Conservation (phyloP, 2,329 filamentous ascomycete genomes). For the Tolypocladium nubicola region DNA sequence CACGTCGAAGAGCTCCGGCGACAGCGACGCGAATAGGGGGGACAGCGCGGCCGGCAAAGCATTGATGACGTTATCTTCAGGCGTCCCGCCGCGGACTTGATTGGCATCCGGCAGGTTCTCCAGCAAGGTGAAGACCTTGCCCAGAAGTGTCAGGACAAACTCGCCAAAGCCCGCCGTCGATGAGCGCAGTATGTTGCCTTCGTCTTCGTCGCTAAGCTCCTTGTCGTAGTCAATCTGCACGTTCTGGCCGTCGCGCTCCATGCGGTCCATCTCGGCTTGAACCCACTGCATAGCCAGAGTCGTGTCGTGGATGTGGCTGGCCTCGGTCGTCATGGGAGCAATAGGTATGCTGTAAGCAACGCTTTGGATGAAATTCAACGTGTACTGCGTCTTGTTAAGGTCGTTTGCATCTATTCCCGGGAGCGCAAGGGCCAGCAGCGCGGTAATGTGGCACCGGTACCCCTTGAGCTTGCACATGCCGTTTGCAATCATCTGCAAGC, state of each 20-base stretch:
- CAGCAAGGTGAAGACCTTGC: conserved; percentile 87
- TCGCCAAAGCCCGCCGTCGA: conserved; percentile 91
- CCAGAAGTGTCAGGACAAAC: conserved; percentile 82
- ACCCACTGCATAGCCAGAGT: conserved; percentile 86
- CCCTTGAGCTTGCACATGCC: conserved; percentile 89
- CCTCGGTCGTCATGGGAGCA: conserved; percentile 54
- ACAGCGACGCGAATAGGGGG: conserved; percentile 81
- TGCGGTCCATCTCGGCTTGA: conserved; percentile 82
- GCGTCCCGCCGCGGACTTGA: conserved; percentile 77
- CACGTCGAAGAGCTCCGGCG: conserved; percentile 86
- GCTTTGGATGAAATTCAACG: conserved; percentile 87
- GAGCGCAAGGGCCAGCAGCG: conserved; percentile 79
- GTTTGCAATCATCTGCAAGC: conserved; percentile 83
- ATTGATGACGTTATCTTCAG: conserved; percentile 95
- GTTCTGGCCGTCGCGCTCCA: conserved; percentile 79
- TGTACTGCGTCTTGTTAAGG: conserved; percentile 90
- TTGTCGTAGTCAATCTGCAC: conserved; percentile 76
- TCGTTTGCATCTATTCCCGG: conserved; percentile 98
- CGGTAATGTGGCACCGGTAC: conserved; percentile 93
- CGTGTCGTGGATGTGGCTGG: conserved; percentile 59
- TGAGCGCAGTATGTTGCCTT: conserved; percentile 79
- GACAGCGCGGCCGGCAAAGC: conserved; percentile 85
- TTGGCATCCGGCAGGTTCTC: conserved; percentile 92
- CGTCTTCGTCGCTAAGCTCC: conserved; percentile 75
- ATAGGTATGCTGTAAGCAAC: conserved; percentile 96